Evolutionary conservation across 345 rosid species (phyloP).

Genomic region (Melastoma malabathricum): DNA sequence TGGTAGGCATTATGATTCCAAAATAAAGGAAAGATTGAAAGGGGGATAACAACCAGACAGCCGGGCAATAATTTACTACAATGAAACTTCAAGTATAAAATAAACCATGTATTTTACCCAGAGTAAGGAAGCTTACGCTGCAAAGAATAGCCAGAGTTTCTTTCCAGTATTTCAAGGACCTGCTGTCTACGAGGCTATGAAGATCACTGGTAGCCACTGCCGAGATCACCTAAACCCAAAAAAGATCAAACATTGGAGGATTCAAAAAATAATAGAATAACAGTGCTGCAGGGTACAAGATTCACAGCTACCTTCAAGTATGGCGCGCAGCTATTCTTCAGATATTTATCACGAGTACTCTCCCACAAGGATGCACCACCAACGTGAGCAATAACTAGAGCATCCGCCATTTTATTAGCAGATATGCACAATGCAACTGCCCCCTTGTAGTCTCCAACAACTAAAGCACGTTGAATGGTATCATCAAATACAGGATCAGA

Average conservation of each 20-base stretch:
- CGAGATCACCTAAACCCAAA: conserved; percentile 59
- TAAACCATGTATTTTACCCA: neutral
- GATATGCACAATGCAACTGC: conserved; percentile 85
- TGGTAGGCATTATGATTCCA: too few species aligned
- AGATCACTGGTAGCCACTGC: conserved; percentile 96
- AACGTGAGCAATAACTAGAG: conserved; percentile 89
- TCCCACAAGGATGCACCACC: conserved; percentile 91
- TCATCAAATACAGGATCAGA: conserved; percentile 68
- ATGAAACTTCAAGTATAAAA: too few species aligned
- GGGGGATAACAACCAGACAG: too few species aligned
- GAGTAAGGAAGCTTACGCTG: conserved; percentile 42
- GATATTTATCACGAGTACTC: conserved; percentile 74
- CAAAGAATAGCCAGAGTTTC: conserved; percentile 93
- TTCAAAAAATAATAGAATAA: neutral
- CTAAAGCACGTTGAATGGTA: conserved; percentile 76
- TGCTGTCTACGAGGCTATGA: conserved; percentile 51
- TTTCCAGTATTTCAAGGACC: conserved; percentile 89
- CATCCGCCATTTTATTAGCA: conserved; percentile 85
- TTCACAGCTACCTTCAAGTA: conserved; percentile 50
- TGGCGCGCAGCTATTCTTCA: conserved; percentile 63
- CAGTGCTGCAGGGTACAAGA: too few species aligned
- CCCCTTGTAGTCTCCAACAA: conserved; percentile 85
- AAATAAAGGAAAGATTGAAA: too few species aligned
- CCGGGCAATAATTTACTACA: too few species aligned
- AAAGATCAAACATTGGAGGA: neutral